Percentiles rank a stretch among this genome's conserved stretches.
Conservation (phyloP, 371 early-diverging fungal genomes). For the Mucor racemosus region DNA sequence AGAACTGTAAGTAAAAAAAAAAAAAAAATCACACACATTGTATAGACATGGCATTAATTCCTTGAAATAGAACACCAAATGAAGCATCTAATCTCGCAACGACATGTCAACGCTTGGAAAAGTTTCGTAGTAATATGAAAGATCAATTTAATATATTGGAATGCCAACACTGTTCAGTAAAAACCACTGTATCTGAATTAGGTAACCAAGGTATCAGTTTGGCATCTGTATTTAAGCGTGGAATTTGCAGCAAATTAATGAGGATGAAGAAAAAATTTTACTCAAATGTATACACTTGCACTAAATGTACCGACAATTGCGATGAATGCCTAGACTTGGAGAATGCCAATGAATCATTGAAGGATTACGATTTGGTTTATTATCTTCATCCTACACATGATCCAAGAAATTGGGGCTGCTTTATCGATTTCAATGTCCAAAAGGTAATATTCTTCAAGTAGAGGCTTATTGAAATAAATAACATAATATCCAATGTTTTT, state of each 20-base stretch:
- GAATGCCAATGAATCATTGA: background rate
- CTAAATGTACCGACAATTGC: slow-evolving; percentile 16
- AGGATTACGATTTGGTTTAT: slow-evolving; percentile 15
- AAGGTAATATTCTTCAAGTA: slow-evolving; percentile 3
- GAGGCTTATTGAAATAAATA: background rate
- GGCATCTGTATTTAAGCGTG: slow-evolving; percentile 18
- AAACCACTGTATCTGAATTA: slow-evolving; percentile 3
- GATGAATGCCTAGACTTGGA: slow-evolving; percentile 7
- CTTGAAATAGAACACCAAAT: background rate
- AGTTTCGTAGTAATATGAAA: slow-evolving; percentile 18
- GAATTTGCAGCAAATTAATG: background rate
- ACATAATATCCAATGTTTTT: no score
- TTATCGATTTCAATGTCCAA: slow-evolving; percentile 22
- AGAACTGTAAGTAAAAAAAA: background rate
- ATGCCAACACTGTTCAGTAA: slow-evolving; percentile 28
- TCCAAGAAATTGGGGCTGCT: slow-evolving; percentile 27
- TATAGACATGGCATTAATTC: background rate
- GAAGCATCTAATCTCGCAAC: slow-evolving; percentile 11
- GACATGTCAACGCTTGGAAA: slow-evolving; percentile 34
- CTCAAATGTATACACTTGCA: slow-evolving; percentile 25
- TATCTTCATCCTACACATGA: slow-evolving; percentile 25
- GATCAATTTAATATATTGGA: slow-evolving; percentile 20
- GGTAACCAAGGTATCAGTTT: slow-evolving; percentile 17
- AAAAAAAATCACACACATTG: background rate
- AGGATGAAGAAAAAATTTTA: background rate